phyloP scores from a whole-genome alignment of 2,329 filamentous ascomycete genomes.

The Colletotrichum liaoningense region DNA sequence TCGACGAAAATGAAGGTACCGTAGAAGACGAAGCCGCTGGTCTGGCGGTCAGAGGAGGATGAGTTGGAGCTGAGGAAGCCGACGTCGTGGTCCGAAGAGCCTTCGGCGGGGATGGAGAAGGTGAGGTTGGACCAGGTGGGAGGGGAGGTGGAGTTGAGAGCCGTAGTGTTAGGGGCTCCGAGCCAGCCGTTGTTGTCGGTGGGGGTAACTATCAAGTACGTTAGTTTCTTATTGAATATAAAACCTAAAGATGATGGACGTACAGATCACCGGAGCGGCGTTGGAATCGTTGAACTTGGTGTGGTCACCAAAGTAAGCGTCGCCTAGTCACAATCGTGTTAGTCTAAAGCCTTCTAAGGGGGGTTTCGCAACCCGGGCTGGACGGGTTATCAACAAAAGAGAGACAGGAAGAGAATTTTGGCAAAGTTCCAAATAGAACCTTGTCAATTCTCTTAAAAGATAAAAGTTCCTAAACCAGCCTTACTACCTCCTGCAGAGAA shows the following conservation, averaged over 20 bases:
- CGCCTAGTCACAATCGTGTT: neutral
- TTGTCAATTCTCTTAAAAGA: neutral
- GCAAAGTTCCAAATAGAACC: neutral
- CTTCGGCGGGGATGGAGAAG: constrained; percentile 39
- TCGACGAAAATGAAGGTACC: constrained; percentile 37
- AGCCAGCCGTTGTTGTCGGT: constrained; percentile 33
- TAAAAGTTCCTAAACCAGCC: constrained; percentile 13
- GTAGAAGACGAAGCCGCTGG: constrained; percentile 42
- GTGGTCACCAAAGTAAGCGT: constrained; percentile 23
- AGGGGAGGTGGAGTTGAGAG: constrained; percentile 2
- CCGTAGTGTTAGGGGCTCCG: constrained; percentile 37
- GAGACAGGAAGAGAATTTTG: neutral
- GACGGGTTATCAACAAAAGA: neutral
- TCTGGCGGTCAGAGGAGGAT: constrained; percentile 17
- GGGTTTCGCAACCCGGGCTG: neutral
- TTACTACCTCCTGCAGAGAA: constrained; percentile 40
- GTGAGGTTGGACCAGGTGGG: constrained; percentile 41
- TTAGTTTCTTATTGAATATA: neutral
- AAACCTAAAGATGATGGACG: neutral
- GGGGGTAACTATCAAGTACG: constrained; percentile 26
- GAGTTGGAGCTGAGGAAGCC: constrained; percentile 36
- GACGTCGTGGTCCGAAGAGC: constrained; percentile 37
- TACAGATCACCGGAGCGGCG: constrained; percentile 28
- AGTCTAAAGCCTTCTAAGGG: neutral
- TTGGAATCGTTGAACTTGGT: constrained; percentile 22